Conservation (phyloP, 2,329 filamentous ascomycete species). For the Rhynchosporium secalis region DNA sequence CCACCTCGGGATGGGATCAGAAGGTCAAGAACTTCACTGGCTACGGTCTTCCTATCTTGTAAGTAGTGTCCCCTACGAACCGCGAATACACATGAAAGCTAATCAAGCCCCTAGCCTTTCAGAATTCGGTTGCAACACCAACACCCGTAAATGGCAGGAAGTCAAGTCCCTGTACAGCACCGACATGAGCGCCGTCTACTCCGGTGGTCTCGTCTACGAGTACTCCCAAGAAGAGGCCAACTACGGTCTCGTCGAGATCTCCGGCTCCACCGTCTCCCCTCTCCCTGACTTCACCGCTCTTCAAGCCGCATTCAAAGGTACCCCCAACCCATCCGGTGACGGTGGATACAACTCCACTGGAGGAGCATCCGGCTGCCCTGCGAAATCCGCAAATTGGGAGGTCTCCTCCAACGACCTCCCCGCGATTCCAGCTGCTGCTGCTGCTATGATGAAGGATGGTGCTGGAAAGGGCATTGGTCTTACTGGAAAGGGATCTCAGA, state of each 20-base stretch:
- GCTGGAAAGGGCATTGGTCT: slow-evolving; percentile 48
- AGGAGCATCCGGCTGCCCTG: slow-evolving; percentile 46
- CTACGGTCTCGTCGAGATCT: slow-evolving; percentile 57
- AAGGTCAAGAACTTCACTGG: slow-evolving; percentile 67
- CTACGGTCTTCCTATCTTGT: slow-evolving; percentile 64
- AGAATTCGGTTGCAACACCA: slow-evolving; percentile 86
- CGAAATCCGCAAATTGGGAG: slow-evolving; percentile 49
- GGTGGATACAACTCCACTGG: slow-evolving; percentile 43
- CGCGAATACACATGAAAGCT: neutral
- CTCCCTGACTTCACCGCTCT: slow-evolving; percentile 51
- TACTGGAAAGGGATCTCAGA: slow-evolving; percentile 40
- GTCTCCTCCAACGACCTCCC: slow-evolving; percentile 48
- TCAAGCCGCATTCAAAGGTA: slow-evolving; percentile 46
- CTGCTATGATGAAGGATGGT: slow-evolving; percentile 48
- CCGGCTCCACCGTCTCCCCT: slow-evolving; percentile 42
- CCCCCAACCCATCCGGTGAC: slow-evolving; percentile 50
- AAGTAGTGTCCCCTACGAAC: slow-evolving; percentile 13
- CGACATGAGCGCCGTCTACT: slow-evolving; percentile 88
- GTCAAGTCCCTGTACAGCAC: slow-evolving; percentile 74
- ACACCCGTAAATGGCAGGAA: slow-evolving; percentile 79
- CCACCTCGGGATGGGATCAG: slow-evolving; percentile 63
- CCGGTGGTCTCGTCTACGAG: slow-evolving; percentile 93
- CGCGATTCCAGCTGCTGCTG: slow-evolving; percentile 47
- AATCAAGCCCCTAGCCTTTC: slow-evolving; percentile 54
- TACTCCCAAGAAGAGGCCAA: slow-evolving; percentile 79